phyloP scores from a whole-genome alignment of 2,329 filamentous ascomycete species.

The Penicillium verrucosum region DNA sequence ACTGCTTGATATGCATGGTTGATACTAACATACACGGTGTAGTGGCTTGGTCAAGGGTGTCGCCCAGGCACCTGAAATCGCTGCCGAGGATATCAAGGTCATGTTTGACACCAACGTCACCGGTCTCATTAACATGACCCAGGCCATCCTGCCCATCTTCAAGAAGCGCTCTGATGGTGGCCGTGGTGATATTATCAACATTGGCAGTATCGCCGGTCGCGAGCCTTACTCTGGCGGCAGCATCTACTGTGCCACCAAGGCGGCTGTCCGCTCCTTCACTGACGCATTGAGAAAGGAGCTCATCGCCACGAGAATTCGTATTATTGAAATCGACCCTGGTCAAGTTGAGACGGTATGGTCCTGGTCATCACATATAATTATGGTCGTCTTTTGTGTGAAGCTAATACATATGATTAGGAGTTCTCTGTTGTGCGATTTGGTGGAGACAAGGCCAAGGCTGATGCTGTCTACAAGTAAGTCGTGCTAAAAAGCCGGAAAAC shows the following conservation, averaged over 20 bases:
- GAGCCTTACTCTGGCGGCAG: slow-evolving; percentile 80
- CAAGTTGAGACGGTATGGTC: slow-evolving; percentile 77
- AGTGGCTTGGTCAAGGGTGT: slow-evolving; percentile 88
- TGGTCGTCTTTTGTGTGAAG: not conserved
- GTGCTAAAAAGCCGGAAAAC: no score
- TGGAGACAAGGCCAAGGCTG: slow-evolving; percentile 83
- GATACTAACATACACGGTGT: slow-evolving; percentile 7
- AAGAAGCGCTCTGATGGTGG: slow-evolving; percentile 67
- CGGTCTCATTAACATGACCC: slow-evolving; percentile 93
- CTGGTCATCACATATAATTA: slow-evolving; percentile 22
- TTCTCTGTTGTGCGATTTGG: slow-evolving; percentile 86
- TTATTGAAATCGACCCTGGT: slow-evolving; percentile 87
- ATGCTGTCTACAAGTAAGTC: slow-evolving; percentile 78
- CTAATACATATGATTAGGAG: slow-evolving; percentile 52
- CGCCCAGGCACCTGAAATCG: slow-evolving; percentile 79
- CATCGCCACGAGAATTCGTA: slow-evolving; percentile 71
- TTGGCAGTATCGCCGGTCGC: slow-evolving; percentile 86
- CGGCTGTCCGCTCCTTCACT: slow-evolving; percentile 79
- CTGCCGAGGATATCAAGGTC: slow-evolving; percentile 72
- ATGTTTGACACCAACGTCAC: slow-evolving; percentile 96
- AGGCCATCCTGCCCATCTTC: slow-evolving; percentile 81
- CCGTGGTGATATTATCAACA: slow-evolving; percentile 89
- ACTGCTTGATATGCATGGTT: not conserved
- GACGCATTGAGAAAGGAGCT: slow-evolving; percentile 80
- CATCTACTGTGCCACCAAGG: slow-evolving; percentile 93